Percentiles rank a stretch among this genome's conserved stretches.
phyloP scores from a whole-genome alignment of 106 monocot species.

The Allium sativum region DNA sequence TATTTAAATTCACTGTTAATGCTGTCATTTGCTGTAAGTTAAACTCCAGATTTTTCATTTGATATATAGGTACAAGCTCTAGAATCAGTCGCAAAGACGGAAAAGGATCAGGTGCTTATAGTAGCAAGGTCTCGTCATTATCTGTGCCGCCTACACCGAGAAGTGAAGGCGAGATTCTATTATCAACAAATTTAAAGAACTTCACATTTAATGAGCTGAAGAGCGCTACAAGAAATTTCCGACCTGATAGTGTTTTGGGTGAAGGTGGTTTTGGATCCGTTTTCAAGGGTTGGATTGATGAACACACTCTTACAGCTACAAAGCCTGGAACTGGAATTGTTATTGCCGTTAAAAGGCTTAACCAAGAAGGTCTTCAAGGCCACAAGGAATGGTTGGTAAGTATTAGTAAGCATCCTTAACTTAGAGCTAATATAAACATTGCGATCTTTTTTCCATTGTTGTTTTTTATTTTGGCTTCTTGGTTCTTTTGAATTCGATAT shows the following conservation, averaged over 20 bases:
- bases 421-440: too few relatives aligned
- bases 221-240: conserved; percentile 66
- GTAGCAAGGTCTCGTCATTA: conserved; percentile 37
- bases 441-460: too few relatives aligned
- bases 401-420: background rate
- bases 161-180: conserved; percentile 58
- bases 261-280: conserved; percentile 79
- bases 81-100: conserved; percentile 22
- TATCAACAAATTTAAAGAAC: conserved; percentile 37
- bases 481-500: too few relatives aligned
- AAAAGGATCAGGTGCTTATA: conserved; percentile 16
- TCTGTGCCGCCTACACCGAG: conserved; percentile 36
- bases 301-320: conserved; percentile 33
- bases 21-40: background rate
- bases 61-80: conserved; percentile 25
- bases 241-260: conserved; percentile 67
- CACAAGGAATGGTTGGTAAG: conserved; percentile 84
- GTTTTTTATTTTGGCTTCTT: too few relatives aligned
- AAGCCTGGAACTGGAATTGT: conserved; percentile 62
- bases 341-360: conserved; percentile 69
- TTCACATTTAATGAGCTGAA: conserved; percentile 55
- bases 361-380: conserved; percentile 67
- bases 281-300: conserved; percentile 78
- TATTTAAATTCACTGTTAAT: background rate
- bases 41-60: background rate